A percentile compares a stretch with the other conserved stretches of the same genome.
Conservation (phyloP, 1,284 basidiomycete species). For the Rhodofomes roseus region DNA sequence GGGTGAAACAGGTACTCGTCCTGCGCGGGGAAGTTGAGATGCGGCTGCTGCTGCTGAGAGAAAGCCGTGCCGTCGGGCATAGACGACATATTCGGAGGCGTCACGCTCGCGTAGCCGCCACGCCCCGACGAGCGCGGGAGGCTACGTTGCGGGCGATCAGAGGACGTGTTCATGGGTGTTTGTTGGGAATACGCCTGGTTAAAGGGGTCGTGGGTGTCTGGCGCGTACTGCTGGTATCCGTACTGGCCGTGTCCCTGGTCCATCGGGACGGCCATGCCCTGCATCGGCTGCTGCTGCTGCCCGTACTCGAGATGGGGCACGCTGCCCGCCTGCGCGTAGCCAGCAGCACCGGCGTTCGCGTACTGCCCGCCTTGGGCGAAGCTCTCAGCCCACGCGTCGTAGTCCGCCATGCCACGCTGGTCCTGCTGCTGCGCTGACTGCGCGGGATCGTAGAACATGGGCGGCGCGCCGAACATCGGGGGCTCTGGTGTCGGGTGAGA, state of each 20-base stretch:
- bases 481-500: not conserved
- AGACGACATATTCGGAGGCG: not conserved
- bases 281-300: conserved; percentile 12
- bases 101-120: not conserved
- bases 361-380: conserved; percentile 9
- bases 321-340: conserved; percentile 2
- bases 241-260: conserved; percentile 17
- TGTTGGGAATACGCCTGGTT: conserved; percentile 11
- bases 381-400: conserved; percentile 26
- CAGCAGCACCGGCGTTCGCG: conserved; percentile 26
- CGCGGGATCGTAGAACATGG: conserved; percentile 27
- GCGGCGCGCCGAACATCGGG: conserved; percentile 26
- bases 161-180: not conserved
- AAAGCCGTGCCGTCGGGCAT: not conserved
- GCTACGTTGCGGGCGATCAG: conserved; percentile 6
- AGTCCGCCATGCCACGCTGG: conserved; percentile 12
- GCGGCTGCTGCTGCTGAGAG: not conserved
- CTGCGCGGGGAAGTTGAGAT: conserved; percentile 1
- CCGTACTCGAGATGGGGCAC: conserved; percentile 1
- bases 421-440: conserved; percentile 16
- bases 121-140: not conserved
- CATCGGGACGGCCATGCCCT: conserved; percentile 7
- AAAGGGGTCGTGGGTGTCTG: conserved; percentile 6
- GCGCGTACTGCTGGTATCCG: conserved; percentile 20
- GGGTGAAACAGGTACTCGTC: not conserved